Evolutionary conservation across 106 monocot genomes (phyloP).

Genomic region (Gastrodia elata): DNA sequence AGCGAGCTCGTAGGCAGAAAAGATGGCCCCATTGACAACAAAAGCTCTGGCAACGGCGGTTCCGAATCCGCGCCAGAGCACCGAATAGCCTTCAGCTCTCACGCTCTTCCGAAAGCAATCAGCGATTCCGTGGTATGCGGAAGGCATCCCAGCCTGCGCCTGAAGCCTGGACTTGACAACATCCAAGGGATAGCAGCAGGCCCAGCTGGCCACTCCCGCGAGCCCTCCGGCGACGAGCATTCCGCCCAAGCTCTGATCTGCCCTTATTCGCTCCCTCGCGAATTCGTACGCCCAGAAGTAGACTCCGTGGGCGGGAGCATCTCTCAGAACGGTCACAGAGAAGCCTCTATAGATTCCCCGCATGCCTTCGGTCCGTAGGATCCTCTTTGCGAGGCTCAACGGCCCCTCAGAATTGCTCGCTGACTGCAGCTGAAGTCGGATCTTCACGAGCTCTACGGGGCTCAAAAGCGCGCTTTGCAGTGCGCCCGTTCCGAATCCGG

Average conservation of each 20-base stretch:
- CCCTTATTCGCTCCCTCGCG: conserved; percentile 44
- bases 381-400: conserved; percentile 39
- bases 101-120: conserved; percentile 81
- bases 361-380: conserved; percentile 52
- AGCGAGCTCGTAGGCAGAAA: conserved; percentile 78
- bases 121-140: conserved; percentile 59
- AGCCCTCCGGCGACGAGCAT: conserved; percentile 83
- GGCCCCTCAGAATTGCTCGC: conserved; percentile 32
- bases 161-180: conserved; percentile 87
- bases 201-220: conserved; percentile 87
- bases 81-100: conserved; percentile 62
- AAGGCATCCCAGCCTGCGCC: conserved; percentile 31
- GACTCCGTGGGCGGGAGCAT: conserved; percentile 80
- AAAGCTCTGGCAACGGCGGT: conserved; percentile 81
- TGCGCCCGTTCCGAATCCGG: conserved; percentile 72
- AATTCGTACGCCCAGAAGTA: conserved; percentile 87
- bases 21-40: conserved; percentile 90
- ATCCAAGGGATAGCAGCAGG: conserved; percentile 81
- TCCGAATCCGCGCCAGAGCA: conserved; percentile 85
- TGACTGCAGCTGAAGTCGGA: conserved; percentile 59
- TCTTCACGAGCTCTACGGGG: conserved; percentile 89
- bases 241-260: conserved; percentile 56
- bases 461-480: conserved; percentile 66
- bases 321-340: conserved; percentile 58
- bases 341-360: conserved; percentile 74